Evolutionary conservation across 257 asterid genomes (phyloP), one percentile per base, ranked within the genome.

Genomic region (Jacaranda copaia): DNA sequence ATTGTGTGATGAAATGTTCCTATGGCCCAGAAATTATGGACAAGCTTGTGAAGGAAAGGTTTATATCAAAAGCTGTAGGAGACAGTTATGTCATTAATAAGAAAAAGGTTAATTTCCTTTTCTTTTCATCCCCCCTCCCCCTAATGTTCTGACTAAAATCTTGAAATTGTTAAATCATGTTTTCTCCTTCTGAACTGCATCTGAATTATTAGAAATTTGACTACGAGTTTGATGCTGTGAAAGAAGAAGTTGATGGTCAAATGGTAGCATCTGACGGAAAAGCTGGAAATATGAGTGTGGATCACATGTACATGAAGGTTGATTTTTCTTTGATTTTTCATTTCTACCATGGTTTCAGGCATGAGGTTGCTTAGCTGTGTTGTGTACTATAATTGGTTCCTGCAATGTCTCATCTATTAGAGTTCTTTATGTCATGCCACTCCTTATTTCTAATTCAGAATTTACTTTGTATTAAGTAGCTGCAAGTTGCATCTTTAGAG

Each of bases 301-400:
- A 93, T 84, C 82, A 53, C 83, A 85, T 91, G 89, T 93, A 93
- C 87, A 87, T 89, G 96, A 88, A 95, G 97, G 99, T 91, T 65
- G 79, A 62, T 70, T n/a, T 35, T 66, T 63, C 58, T 82, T 20
- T 49, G 3, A 62, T 20, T 14, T 48, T 48, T n/a, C 61, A 62
- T 49, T 56, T 68, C 68, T 68, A 42, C 7, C 52, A 61, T 36
- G 51, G 12, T 46, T 60, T 18, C 39, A 73, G 66, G 63, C 52
- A 39, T 32, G 63, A 53, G 16, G 13, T 67, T 55, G 14, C 61
- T 79, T 55, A 38, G 39, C 66, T 53, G 66, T 39, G 68, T 20
- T 63, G 35, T 68, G 53, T 62, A 16, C 62, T 16, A 46, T 39
- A 45, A 60, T 18, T 13, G 39, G 18, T 25, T 49, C 66, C 14